Evolutionary conservation across 176 grass and related monocot genomes (phyloP).

Genomic region (Miscanthus lutarioriparius): DNA sequence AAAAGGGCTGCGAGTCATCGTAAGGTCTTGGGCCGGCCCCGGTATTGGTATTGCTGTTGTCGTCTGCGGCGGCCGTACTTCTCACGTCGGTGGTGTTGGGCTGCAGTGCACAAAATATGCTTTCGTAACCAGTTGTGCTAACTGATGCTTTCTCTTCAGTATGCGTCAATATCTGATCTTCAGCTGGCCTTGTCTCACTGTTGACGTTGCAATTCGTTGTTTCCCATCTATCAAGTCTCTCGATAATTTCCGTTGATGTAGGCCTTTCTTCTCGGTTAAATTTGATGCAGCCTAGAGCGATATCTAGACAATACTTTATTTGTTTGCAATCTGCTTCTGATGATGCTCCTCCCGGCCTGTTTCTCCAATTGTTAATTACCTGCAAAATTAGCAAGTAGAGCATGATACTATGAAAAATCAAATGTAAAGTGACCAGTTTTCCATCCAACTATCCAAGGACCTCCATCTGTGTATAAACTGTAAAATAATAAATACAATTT

Average conservation of each 20-base stretch:
- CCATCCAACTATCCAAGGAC: background rate
- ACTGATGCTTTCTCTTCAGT: background rate
- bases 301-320: constrained; percentile 2
- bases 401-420: background rate
- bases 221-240: background rate
- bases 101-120: constrained; percentile 16
- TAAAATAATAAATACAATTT: background rate
- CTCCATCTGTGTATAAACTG: background rate
- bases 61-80: background rate
- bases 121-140: background rate
- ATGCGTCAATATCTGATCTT: background rate
- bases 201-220: background rate
- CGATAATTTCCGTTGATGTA: background rate
- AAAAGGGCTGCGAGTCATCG: no score
- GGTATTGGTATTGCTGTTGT: background rate
- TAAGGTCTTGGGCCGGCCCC: background rate
- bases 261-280: background rate
- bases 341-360: background rate
- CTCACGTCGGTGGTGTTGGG: constrained; percentile 21
- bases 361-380: background rate
- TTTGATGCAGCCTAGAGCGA: background rate
- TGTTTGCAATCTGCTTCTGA: background rate
- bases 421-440: background rate
- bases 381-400: background rate
- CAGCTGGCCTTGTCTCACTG: background rate